Percentiles rank a stretch among this genome's conserved stretches.
phyloP scores from a whole-genome alignment of 495 filamentous ascomycete species.

The Aspergillus homomorphus region DNA sequence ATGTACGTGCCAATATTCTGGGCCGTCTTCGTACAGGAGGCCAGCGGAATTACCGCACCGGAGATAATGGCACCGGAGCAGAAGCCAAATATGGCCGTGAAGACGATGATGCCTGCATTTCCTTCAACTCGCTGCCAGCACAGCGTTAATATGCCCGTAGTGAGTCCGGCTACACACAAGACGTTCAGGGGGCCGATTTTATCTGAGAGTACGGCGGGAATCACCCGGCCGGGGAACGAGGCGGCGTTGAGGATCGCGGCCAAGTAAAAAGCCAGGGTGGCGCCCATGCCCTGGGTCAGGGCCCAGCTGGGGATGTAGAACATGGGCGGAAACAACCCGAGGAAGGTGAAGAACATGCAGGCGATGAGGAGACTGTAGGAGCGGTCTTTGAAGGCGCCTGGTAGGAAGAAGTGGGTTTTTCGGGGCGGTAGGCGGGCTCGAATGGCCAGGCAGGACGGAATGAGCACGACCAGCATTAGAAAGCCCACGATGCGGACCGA shows the following conservation, averaged over 20 bases:
- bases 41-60: slow-evolving; percentile 40
- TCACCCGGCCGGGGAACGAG: slow-evolving; percentile 9
- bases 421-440: slow-evolving; percentile 45
- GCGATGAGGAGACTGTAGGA: slow-evolving; percentile 20
- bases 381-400: slow-evolving; percentile 36
- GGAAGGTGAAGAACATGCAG: slow-evolving; percentile 6
- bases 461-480: slow-evolving; percentile 47
- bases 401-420: slow-evolving; percentile 39
- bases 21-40: slow-evolving; percentile 37
- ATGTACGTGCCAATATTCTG: slow-evolving; percentile 53
- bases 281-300: not conserved
- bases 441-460: slow-evolving; percentile 40
- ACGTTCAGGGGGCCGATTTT: slow-evolving; percentile 11
- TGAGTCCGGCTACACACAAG: slow-evolving; percentile 12
- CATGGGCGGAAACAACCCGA: slow-evolving; percentile 11
- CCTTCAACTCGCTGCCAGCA: slow-evolving; percentile 23
- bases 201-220: slow-evolving; percentile 12
- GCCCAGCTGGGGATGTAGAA: slow-evolving; percentile 14
- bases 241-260: slow-evolving; percentile 14
- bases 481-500: slow-evolving; percentile 58
- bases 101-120: slow-evolving; percentile 33
- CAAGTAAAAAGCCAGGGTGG: slow-evolving; percentile 13
- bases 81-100: slow-evolving; percentile 31
- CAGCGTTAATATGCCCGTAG: slow-evolving; percentile 29
- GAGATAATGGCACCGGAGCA: slow-evolving; percentile 44